phyloP scores from a whole-genome alignment of 2,329 filamentous ascomycete genomes.

The Venturia carpophila region DNA sequence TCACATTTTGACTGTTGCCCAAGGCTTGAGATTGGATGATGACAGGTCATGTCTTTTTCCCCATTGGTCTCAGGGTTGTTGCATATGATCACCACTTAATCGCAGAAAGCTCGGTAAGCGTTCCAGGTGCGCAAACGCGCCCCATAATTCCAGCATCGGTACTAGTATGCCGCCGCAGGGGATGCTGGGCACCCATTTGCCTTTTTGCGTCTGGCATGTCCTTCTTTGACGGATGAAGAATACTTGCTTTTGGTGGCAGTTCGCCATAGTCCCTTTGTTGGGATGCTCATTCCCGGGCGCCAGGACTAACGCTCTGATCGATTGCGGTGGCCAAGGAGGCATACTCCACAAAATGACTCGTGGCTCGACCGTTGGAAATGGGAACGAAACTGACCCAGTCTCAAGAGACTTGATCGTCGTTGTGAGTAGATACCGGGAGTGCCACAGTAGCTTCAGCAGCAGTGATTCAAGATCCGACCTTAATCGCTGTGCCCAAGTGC shows the following conservation, averaged over 20 bases:
- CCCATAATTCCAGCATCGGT: not conserved
- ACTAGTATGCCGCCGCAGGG: not conserved
- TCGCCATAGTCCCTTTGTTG: constrained; percentile 10
- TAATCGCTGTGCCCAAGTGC: not conserved
- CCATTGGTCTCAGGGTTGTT: constrained; percentile 2
- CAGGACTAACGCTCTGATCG: constrained; percentile 9
- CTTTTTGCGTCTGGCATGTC: constrained; percentile 7
- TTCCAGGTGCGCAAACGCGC: not conserved
- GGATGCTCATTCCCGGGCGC: constrained; percentile 4
- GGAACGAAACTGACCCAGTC: constrained; percentile 8
- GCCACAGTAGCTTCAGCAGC: not conserved
- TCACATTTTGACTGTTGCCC: not conserved
- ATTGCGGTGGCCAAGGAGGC: not conserved
- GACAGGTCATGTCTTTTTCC: constrained; percentile 3
- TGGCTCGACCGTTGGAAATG: not conserved
- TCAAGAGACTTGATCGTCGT: not conserved
- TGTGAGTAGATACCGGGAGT: not conserved
- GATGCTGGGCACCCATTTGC: not conserved
- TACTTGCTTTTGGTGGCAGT: not conserved
- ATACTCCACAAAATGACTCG: constrained; percentile 11
- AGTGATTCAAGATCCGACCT: constrained; percentile 3
- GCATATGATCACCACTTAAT: constrained; percentile 9
- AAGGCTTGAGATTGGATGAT: not conserved
- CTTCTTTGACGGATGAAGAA: constrained; percentile 4
- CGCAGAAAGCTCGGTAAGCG: constrained; percentile 3